Conservation (phyloP, 306 rosid species). For the Medicago lupulina region DNA sequence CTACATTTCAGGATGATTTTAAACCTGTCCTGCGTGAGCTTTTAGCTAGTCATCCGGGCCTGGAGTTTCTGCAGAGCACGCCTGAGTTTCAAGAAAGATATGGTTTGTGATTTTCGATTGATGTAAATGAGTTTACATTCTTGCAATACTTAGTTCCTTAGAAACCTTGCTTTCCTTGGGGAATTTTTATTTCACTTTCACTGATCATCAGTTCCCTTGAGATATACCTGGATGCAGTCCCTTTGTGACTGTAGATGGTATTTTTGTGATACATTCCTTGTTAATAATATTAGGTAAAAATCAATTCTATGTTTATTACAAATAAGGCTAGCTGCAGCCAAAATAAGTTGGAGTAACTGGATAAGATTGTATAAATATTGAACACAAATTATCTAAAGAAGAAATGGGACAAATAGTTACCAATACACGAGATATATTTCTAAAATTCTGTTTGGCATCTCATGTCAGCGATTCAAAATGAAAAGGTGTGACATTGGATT, state of each 20-base stretch:
- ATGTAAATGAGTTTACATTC: constrained; percentile 33
- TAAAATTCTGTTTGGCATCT: neutral
- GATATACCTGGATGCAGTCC: constrained; percentile 1
- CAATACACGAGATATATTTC: neutral
- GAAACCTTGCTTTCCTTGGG: neutral
- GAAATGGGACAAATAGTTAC: constrained; percentile 17
- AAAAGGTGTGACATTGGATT: constrained; percentile 9
- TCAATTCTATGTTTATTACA: constrained; percentile 24
- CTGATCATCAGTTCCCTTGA: constrained; percentile 12
- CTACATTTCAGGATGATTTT: constrained; percentile 82
- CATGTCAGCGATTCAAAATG: constrained; percentile 11
- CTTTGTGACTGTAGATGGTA: constrained; percentile 23
- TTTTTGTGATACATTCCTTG: constrained; percentile 14
- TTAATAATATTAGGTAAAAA: constrained; percentile 21
- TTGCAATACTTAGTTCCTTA: constrained; percentile 30
- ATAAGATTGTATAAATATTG: neutral
- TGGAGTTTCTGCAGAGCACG: constrained; percentile 95
- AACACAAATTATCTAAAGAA: constrained; percentile 3
- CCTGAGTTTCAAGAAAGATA: constrained; percentile 99
- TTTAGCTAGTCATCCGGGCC: constrained; percentile 92
- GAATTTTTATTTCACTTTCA: constrained; percentile 23
- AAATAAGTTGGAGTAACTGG: neutral
- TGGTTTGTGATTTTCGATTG: constrained; percentile 65
- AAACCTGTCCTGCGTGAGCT: constrained; percentile 93
- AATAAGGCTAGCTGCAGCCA: constrained; percentile 4